A percentile compares a stretch with the other conserved stretches of the same genome.
Conservation (phyloP, 768 basidiomycete species). For the Boletus rufocinnamomeus region DNA sequence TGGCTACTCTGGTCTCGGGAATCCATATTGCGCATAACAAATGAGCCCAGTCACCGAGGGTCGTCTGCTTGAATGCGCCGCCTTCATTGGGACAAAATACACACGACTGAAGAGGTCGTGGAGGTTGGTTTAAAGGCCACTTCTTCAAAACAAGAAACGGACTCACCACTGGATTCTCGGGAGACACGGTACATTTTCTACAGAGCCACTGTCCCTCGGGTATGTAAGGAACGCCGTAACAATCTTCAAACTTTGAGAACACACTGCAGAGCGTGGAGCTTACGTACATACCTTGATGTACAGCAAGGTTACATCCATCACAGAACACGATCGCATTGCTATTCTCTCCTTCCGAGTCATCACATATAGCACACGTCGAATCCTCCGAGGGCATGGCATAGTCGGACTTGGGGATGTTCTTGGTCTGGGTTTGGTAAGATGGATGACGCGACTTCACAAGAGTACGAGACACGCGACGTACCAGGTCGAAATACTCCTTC, state of each 20-base stretch:
- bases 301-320: constrained; percentile 97
- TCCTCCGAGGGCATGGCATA: constrained; percentile 91
- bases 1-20: constrained; percentile 89
- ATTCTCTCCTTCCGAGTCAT: constrained; percentile 98
- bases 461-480: constrained; percentile 39
- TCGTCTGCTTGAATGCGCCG: constrained; percentile 98
- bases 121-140: neutral
- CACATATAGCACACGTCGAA: constrained; percentile 94
- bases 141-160: neutral
- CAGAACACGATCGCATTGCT: constrained; percentile 99
- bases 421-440: constrained; percentile 57
- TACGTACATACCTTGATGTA: constrained; percentile 86
- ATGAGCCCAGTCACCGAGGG: constrained; percentile 92
- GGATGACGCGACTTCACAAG: constrained; percentile 6
- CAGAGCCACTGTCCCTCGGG: constrained; percentile 99
- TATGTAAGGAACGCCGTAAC: constrained; percentile 98
- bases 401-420: constrained; percentile 89
- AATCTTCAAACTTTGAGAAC: constrained; percentile 58
- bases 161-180: constrained; percentile 91
- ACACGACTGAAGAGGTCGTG: constrained; percentile 62
- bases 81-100: constrained; percentile 96
- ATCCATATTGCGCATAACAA: constrained; percentile 97
- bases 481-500: constrained; percentile 99
- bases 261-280: neutral
- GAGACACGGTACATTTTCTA: constrained; percentile 96